Base-by-base conservation (phyloP, 805 yeast genomes). In the Candida andamanensis region DNA sequence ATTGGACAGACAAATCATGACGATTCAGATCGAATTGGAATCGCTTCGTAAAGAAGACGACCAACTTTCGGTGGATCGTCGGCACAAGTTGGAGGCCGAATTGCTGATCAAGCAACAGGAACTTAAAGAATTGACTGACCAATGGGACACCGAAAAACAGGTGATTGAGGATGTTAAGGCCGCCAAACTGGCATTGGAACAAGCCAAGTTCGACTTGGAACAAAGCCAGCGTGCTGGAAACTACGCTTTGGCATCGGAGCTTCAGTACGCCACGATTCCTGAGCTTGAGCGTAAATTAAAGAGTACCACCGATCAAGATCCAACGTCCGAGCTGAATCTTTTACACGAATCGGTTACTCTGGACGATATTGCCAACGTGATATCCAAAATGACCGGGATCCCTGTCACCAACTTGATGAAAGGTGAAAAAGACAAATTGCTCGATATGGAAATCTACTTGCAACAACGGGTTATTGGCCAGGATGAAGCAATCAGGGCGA, bases 371-470 rank as follows among this genome's bases (percentile, higher is more conserved):
- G 94, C 97, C 0, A 72, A 78, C 39, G 98, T 90, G 5, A 83
- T 90, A 9, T 81, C 95, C 10, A 79, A 86, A 43, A 87, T 92
- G 82, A 90, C 98, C 0, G 97, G 97, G 23, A 87, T 90, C 26
- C 98, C 98, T 5, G 85, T 85, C 15, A 85, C 80, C 45, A 84
- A 87, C 19, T 76, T 90, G 45, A 72, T 92, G 80, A 84, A 84
- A 56, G 97, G 97, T 29, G 98, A 90, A 53, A 86, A 85, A 60
- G 97, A 90, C 52, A 81, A 89, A 54, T 69, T 90, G 32, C 56
- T 90, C 33, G 82, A 72, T 55, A 92, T 92, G 97, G 97, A 89
- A 55, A 67, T 72, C 5, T 75, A 85, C 0, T 60, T 90, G 44
- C 77, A 76, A 47, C 72, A 73, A 40, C 78, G 85, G 40, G 97